These are phyloP conservation scores for Colletotrichum sansevieriae DNA, from an alignment of 2,329 filamentous ascomycete species.

Conservation along the genomic window DNA sequence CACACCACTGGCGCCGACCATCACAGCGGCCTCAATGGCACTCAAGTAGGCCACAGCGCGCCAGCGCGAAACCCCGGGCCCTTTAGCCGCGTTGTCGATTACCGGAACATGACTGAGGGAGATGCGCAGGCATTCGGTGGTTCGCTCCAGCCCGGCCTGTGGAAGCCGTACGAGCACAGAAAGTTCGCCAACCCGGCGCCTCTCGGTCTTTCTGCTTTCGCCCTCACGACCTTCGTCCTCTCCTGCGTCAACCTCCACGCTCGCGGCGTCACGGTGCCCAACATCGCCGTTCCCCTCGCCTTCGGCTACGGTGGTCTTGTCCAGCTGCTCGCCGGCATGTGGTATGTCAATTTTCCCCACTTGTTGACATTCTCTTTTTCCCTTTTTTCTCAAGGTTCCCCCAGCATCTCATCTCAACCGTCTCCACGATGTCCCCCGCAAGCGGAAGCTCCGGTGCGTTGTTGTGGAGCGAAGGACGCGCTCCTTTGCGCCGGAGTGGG, in stretches of 20 bases:
- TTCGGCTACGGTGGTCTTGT: conserved; percentile 84
- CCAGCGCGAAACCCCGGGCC: conserved; percentile 34
- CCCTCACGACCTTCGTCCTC: conserved; percentile 85
- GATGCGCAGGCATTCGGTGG: conserved; percentile 71
- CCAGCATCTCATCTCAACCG: conserved; percentile 39
- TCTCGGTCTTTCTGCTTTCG: conserved; percentile 82
- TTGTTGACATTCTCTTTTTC: background rate
- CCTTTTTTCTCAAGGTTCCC: conserved; percentile 21
- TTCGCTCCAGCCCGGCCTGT: conserved; percentile 78
- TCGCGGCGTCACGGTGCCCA: conserved; percentile 70
- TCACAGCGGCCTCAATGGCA: conserved; percentile 32
- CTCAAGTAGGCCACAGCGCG: conserved; percentile 25
- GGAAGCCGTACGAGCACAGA: conserved; percentile 73
- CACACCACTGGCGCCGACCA: conserved; percentile 38
- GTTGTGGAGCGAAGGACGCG: conserved; percentile 22
- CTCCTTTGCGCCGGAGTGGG: conserved; percentile 36
- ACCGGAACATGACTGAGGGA: conserved; percentile 39
- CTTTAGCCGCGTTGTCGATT: conserved; percentile 38
- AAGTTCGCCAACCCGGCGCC: conserved; percentile 86
- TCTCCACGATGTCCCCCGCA: conserved; percentile 37
- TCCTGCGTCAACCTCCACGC: conserved; percentile 79
- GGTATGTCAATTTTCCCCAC: conserved; percentile 65
- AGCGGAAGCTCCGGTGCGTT: conserved; percentile 27
- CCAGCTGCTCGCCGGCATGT: conserved; percentile 87
- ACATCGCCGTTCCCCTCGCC: conserved; percentile 76